phyloP scores from a whole-genome alignment of 2,329 filamentous ascomycete genomes.

The Pseudonectria foliicola region DNA sequence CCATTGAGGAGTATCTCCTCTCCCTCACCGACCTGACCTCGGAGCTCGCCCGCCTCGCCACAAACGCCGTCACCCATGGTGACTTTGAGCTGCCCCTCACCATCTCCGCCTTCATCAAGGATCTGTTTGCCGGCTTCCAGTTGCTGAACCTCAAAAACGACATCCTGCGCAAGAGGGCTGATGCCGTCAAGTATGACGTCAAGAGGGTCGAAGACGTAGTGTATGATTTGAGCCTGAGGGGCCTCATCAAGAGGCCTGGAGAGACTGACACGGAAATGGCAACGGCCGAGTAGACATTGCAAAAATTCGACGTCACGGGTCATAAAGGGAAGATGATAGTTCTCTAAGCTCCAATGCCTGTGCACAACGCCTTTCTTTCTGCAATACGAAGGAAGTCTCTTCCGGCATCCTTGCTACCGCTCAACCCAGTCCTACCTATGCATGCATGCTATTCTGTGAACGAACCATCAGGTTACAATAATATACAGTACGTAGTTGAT shows the following conservation, averaged over 20 bases:
- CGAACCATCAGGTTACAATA: conserved; percentile 11
- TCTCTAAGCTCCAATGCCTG: conserved; percentile 1
- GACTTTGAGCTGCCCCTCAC: conserved; percentile 80
- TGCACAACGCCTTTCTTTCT: too few species aligned
- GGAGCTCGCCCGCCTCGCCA: conserved; percentile 82
- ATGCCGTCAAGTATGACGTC: conserved; percentile 93
- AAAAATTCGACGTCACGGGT: not conserved
- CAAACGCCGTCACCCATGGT: conserved; percentile 83
- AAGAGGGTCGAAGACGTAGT: conserved; percentile 98
- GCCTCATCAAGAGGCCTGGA: conserved; percentile 56
- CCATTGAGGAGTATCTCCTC: conserved; percentile 94
- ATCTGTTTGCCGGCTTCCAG: conserved; percentile 93
- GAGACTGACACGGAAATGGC: conserved; percentile 33
- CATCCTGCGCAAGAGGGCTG: conserved; percentile 74
- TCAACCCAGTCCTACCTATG: too few species aligned
- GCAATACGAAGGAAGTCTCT: too few species aligned
- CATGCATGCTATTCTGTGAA: too few species aligned
- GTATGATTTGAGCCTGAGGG: conserved; percentile 85
- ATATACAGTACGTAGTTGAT: conserved; percentile 13
- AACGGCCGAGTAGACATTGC: conserved; percentile 18
- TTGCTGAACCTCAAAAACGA: conserved; percentile 97
- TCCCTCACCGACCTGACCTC: conserved; percentile 81
- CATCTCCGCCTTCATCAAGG: conserved; percentile 90
- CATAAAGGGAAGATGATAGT: conserved; percentile 4
- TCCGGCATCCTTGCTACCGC: too few species aligned